Evolutionary conservation across 371 early-diverging fungal genomes (phyloP).

Genomic region (Syncephalastrum contaminatum): DNA sequence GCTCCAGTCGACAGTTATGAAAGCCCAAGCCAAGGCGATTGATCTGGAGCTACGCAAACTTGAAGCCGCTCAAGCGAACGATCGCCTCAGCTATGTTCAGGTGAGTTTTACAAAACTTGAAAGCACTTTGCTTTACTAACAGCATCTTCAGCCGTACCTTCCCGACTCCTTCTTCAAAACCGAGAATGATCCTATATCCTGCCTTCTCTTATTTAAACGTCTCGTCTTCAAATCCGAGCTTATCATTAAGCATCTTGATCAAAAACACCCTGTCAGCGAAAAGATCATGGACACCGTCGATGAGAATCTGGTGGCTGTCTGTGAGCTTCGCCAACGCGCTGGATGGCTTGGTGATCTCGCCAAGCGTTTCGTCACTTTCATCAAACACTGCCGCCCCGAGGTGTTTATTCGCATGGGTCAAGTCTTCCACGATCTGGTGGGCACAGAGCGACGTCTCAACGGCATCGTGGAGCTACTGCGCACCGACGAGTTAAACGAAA

Average conservation of each 20-base stretch:
- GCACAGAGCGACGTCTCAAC: constrained; percentile 66
- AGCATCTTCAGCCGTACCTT: constrained; percentile 64
- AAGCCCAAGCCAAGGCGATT: constrained; percentile 85
- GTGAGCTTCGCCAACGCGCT: constrained; percentile 68
- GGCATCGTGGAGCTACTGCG: constrained; percentile 70
- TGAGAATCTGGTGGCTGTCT: constrained; percentile 50
- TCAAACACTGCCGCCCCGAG: constrained; percentile 67
- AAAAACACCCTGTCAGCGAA: constrained; percentile 59
- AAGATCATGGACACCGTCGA: constrained; percentile 55
- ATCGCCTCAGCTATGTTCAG: constrained; percentile 69
- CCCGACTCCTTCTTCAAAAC: constrained; percentile 82
- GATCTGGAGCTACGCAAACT: constrained; percentile 88
- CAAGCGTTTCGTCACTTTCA: constrained; percentile 64
- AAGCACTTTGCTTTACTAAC: too few species aligned
- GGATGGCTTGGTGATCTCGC: constrained; percentile 67
- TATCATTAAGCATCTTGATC: constrained; percentile 76
- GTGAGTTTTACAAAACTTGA: constrained; percentile 5
- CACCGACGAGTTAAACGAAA: constrained; percentile 69
- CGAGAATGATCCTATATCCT: constrained; percentile 80
- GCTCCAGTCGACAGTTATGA: constrained; percentile 78
- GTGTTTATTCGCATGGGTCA: constrained; percentile 70
- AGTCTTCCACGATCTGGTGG: constrained; percentile 68
- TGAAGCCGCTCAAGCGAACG: constrained; percentile 81
- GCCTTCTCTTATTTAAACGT: constrained; percentile 75
- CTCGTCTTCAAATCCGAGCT: constrained; percentile 79